These are phyloP conservation scores for Oenanthe sinensis DNA, from an alignment of 129 eudicot genomes.

Conservation along the genomic window DNA sequence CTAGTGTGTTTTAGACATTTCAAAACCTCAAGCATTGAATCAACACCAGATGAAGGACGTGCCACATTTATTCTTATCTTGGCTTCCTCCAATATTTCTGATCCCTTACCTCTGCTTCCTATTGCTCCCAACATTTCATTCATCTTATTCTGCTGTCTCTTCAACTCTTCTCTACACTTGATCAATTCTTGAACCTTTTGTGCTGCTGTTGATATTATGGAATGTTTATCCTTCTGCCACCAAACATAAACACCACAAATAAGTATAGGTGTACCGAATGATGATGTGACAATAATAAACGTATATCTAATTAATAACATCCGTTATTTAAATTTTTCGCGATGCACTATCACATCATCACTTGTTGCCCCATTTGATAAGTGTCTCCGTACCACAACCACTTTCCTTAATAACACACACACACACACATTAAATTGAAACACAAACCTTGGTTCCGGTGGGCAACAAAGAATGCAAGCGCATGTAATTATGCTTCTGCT, in stretches of 20 bases:
- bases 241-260: background rate
- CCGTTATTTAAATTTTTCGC: too few relatives aligned
- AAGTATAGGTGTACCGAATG: background rate
- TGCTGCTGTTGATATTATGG: constrained; percentile 19
- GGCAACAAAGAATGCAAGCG: constrained; percentile 30
- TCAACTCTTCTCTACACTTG: constrained; percentile 12
- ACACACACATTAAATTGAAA: background rate
- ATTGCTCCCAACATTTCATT: constrained; percentile 8
- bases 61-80: constrained; percentile 24
- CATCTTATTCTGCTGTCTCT: constrained; percentile 14
- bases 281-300: background rate
- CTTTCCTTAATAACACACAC: too few relatives aligned
- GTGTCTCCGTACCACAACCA: too few relatives aligned
- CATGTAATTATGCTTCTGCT: constrained; percentile 25
- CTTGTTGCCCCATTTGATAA: background rate
- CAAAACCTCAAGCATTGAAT: constrained; percentile 24
- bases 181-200: constrained; percentile 17
- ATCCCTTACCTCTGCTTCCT: background rate
- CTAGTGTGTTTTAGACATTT: constrained; percentile 19
- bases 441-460: constrained; percentile 31
- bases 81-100: constrained; percentile 7
- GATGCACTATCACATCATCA: too few relatives aligned
- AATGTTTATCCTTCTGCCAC: constrained; percentile 26
- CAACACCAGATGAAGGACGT: constrained; percentile 25
- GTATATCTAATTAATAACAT: too few relatives aligned